Conservation (phyloP, 1,139 yeast genomes). For the Debaryomycetaceae sp. region DNA sequence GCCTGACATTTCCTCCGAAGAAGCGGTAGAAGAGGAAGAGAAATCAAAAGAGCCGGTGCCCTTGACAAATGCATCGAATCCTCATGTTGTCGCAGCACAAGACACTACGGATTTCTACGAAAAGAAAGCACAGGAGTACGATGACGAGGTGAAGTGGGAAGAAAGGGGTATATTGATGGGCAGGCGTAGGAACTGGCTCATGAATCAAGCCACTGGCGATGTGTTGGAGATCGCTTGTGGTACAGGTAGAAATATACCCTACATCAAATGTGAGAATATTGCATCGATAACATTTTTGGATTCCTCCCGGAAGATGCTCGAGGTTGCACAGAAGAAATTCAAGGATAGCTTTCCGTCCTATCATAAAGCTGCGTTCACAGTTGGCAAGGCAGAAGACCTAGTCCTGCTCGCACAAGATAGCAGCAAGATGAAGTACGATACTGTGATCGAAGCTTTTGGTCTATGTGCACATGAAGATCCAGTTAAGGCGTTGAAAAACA, state of each 20-base stretch:
- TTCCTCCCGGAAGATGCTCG: constrained; percentile 81
- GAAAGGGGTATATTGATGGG: constrained; percentile 83
- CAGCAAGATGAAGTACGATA: constrained; percentile 66
- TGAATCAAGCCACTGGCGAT: constrained; percentile 78
- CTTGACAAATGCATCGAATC: constrained; percentile 29
- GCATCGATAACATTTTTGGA: constrained; percentile 81
- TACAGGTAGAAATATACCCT: constrained; percentile 88
- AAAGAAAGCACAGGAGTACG: constrained; percentile 74
- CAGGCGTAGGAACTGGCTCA: constrained; percentile 75
- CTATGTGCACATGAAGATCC: constrained; percentile 96
- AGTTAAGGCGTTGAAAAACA: constrained; percentile 70
- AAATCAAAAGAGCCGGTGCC: constrained; percentile 5
- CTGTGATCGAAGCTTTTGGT: constrained; percentile 91
- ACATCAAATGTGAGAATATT: constrained; percentile 56
- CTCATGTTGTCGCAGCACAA: constrained; percentile 56
- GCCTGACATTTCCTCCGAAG: constrained; percentile 19
- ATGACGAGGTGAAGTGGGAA: constrained; percentile 79
- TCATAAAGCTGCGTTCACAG: constrained; percentile 76
- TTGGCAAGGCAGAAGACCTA: constrained; percentile 89
- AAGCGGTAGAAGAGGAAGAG: constrained; percentile 13
- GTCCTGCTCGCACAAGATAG: constrained; percentile 47
- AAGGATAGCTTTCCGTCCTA: constrained; percentile 61
- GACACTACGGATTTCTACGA: constrained; percentile 88
- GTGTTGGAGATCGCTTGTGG: constrained; percentile 95
- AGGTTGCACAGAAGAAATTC: constrained; percentile 74